Evolutionary conservation across 1,139 yeast genomes (phyloP), one percentile per base, ranked within the genome.

Genomic region (Blastobotrys arbuscula): DNA sequence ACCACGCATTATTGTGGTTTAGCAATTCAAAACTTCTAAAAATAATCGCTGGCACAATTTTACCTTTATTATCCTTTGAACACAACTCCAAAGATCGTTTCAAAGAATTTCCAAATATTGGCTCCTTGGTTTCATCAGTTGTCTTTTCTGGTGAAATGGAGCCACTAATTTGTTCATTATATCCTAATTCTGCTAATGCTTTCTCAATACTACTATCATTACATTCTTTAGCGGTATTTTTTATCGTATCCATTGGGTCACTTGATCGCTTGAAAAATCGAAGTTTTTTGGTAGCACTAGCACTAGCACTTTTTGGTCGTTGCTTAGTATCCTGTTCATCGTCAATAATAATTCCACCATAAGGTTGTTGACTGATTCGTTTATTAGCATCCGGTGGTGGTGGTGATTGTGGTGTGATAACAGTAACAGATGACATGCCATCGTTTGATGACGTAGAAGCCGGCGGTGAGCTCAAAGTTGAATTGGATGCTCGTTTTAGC

Each of bases 21-120:
- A 92, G 71, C 57, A 76, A 84, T 52, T 81, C 87, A 40, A 92
- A 65, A 60, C 96, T 88, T 52, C 96, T 72, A 60, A 70, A 84
- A 20, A 88, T 78, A 10, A 92, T 79, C 41, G 92, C 80, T 1
- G 98, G 97, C 10, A 92, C 78, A 15, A 58, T 59, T 20, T 62
- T 59, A 7, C 62, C 67, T 31, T 61, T 57, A 18, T 55, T 47
- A 5, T 53, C 50, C 62, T 69, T 54, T 69, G 77, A 35, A 72
- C 76, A 36, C 82, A 82, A 42, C 75, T 63, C 42, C 45, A 75
- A 68, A 0, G 85, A 83, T 7, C 26, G 15, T n/a, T 30, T 10
- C 7, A 46, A 16, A 15, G 34, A 9, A 7, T 36, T 16, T 9
- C 49, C 49, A 41, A 46, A 46, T 4, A 46, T 21, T n/a, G 16